Base-by-base conservation (phyloP, 805 yeast species). In the Hanseniaspora lindneri region DNA sequence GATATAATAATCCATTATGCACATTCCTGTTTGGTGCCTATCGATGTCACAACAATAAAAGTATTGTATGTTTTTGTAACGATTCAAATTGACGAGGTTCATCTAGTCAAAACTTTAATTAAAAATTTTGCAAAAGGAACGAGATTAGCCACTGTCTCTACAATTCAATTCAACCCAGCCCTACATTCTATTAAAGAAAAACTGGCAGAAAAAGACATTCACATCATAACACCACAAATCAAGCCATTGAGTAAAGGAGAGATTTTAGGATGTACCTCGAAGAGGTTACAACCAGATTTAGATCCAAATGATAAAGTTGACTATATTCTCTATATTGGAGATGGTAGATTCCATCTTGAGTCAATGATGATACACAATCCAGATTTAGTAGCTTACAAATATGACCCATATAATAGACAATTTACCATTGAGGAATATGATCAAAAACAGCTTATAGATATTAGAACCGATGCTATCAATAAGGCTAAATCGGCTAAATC, bases 341-440 rank as follows among this genome's bases (percentile, higher is more conserved):
- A 92, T 64, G 98, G 98, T 13, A 68, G 98, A 44, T 92, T 92
- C 66, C 98, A 92, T 64, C 68, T 92, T 39, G 98, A 92, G 61
- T 77, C 89, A 44, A 86, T 96, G 5, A 89, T 92, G 97, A 92
- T 92, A 49, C 97, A 88, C 63, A 92, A 92, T 60, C 98, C 98
- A 0, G 76, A 76, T 4, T 74, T 89, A 16, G 94, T 94, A 0
- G 97, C 97, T 0, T 92, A 70, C 64, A 76, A 95, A 57, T 92
- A 92, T 61, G 98, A 92, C 60, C 98, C 98, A 10, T 92, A 92
- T 61, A 83, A 87, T 16, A 72, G 95, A 53, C 87, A 83, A 60
- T 86, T 92, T 65, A 88, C 98, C 1, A 66, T 81, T 40, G 98
- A 92, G 62, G 74, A 76, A 53, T 92, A 86, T 60, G 95, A 85